A percentile compares a stretch with the other conserved stretches of the same genome.
Conservation (phyloP, 768 basidiomycete species). For the Russula olivacea region DNA sequence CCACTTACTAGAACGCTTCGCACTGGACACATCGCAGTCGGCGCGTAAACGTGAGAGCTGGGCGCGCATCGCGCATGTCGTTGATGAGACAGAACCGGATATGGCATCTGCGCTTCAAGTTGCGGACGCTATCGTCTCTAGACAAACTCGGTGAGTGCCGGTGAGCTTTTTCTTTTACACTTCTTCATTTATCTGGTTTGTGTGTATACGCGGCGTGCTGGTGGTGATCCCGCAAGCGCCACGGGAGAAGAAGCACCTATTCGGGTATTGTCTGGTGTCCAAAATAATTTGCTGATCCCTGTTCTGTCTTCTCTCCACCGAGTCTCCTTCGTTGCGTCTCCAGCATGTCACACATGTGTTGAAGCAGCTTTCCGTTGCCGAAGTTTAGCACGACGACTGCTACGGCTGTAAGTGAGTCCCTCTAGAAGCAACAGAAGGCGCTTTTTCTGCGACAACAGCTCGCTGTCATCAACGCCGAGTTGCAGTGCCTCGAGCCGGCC, state of each 20-base stretch:
- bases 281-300: neutral
- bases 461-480: constrained; percentile 71
- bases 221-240: constrained; percentile 20
- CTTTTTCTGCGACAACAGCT: constrained; percentile 81
- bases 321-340: constrained; percentile 56
- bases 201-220: neutral
- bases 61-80: constrained; percentile 60
- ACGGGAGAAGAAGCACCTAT: neutral
- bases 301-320: constrained; percentile 43
- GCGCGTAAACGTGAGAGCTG: constrained; percentile 55
- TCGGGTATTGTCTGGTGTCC: neutral
- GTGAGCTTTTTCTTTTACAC: neutral
- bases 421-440: constrained; percentile 84
- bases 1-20: constrained; percentile 59
- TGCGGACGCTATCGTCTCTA: constrained; percentile 66
- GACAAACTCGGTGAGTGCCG: constrained; percentile 61
- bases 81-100: constrained; percentile 63
- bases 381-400: constrained; percentile 81
- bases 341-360: constrained; percentile 64
- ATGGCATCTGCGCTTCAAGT: constrained; percentile 67
- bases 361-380: constrained; percentile 72
- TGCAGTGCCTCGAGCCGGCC: constrained; percentile 45
- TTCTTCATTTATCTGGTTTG: too few relatives aligned
- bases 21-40: constrained; percentile 38
- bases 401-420: constrained; percentile 69